phyloP scores from a whole-genome alignment of 208 protist genomes.

The Wallacemonas rigidus region DNA sequence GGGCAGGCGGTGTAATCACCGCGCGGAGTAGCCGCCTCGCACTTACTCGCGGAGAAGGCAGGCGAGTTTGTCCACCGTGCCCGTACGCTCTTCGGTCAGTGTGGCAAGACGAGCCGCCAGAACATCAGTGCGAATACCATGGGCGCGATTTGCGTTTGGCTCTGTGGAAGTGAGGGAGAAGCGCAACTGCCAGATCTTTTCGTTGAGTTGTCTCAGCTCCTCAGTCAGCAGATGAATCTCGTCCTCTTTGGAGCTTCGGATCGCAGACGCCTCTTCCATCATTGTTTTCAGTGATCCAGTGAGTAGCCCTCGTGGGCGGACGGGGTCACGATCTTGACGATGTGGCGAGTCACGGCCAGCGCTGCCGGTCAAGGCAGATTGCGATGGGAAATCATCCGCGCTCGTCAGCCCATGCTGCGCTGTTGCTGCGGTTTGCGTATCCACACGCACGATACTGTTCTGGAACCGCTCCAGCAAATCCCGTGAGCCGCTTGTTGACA shows the following conservation, averaged over 20 bases:
- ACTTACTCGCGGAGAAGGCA: constrained; percentile 29
- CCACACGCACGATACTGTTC: constrained; percentile 18
- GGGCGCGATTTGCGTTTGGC: constrained; percentile 1
- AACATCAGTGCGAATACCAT: constrained; percentile 1
- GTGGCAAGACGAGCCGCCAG: constrained; percentile 24
- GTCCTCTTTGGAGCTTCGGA: constrained; percentile 62
- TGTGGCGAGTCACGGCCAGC: neutral
- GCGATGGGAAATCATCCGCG: constrained; percentile 1
- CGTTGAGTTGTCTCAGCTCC: constrained; percentile 67
- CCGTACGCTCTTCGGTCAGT: constrained; percentile 47
- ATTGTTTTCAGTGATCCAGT: constrained; percentile 43
- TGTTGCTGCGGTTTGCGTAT: neutral
- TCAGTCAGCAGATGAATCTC: constrained; percentile 78
- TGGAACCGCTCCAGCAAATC: constrained; percentile 25
- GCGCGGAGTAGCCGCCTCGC: too few species aligned
- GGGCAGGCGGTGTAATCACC: too few species aligned
- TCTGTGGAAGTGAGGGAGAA: constrained; percentile 30
- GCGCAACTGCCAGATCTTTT: constrained; percentile 79
- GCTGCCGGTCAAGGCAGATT: neutral
- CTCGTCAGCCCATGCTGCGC: neutral
- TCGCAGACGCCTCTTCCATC: constrained; percentile 61
- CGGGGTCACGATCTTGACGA: neutral
- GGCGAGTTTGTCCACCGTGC: constrained; percentile 52
- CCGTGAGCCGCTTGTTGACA: neutral
- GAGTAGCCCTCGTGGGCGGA: constrained; percentile 15